A percentile compares a stretch with the other conserved stretches of the same genome.
These are phyloP conservation scores for Cytospora paraplurivora DNA, from an alignment of 2,329 filamentous ascomycete genomes.

Conservation along the genomic window DNA sequence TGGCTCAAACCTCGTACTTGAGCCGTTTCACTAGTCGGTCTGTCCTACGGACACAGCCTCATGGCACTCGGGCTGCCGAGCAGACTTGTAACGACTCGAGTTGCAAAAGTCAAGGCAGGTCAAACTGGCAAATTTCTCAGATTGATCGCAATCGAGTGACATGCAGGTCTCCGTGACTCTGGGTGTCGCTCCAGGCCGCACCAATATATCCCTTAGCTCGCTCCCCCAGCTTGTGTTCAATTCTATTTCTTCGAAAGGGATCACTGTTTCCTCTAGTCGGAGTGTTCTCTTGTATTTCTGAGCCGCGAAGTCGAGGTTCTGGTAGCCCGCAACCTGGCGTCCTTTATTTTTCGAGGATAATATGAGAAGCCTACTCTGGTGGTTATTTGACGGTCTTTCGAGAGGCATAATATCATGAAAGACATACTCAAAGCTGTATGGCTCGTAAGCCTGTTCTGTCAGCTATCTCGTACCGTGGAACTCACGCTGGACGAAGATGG, in stretches of 20 bases:
- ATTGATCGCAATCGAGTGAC: neutral
- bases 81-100: neutral
- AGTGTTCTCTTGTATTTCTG: conserved; percentile 30
- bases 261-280: conserved; percentile 34
- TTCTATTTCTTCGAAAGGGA: conserved; percentile 8
- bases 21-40: conserved; percentile 24
- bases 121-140: neutral
- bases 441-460: conserved; percentile 30
- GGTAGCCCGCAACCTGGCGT: neutral
- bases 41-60: conserved; percentile 19
- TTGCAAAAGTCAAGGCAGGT: neutral
- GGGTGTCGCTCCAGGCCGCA: neutral
- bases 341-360: conserved; percentile 25
- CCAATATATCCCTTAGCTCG: neutral
- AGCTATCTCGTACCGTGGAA: conserved; percentile 29
- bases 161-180: neutral
- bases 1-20: conserved; percentile 26
- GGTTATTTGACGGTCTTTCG: neutral
- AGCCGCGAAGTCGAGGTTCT: conserved; percentile 6
- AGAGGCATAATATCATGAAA: conserved; percentile 29
- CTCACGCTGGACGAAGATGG: conserved; percentile 33
- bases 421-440: conserved; percentile 26
- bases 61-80: conserved; percentile 19
- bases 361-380: neutral
- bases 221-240: conserved; percentile 11